phyloP scores from a whole-genome alignment of 176 grass and related monocot species.

The Avena sativa region DNA sequence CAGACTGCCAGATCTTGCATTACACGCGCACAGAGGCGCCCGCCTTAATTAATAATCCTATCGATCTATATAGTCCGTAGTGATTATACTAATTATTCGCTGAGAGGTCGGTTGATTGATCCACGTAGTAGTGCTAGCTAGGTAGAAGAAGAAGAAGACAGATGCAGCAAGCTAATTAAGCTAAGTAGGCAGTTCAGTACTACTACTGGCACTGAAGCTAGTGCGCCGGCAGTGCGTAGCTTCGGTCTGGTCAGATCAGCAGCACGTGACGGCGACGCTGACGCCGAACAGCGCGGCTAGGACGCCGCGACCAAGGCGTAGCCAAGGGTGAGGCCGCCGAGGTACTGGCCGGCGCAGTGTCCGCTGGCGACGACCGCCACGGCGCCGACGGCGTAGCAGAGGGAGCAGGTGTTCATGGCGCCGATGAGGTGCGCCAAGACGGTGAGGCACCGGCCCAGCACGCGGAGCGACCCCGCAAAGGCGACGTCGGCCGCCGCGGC shows the following conservation, averaged over 20 bases:
- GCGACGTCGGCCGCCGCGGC: not conserved
- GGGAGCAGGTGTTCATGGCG: not conserved
- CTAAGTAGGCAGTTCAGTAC: not conserved
- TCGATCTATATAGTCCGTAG: not conserved
- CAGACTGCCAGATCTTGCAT: not conserved
- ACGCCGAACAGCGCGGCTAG: not conserved
- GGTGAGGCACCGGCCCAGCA: not conserved
- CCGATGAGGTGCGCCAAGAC: not conserved
- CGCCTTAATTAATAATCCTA: too few relatives aligned
- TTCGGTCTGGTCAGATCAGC: not conserved
- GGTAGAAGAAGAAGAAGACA: not conserved
- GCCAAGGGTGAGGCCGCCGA: not conserved
- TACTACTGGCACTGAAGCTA: not conserved
- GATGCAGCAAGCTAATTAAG: not conserved
- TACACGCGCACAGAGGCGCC: too few relatives aligned
- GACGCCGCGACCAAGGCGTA: not conserved
- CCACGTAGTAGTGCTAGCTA: not conserved
- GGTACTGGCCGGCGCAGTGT: not conserved
- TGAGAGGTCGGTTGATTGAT: not conserved
- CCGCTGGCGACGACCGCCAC: not conserved
- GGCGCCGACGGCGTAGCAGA: not conserved
- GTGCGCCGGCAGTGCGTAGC: not conserved
- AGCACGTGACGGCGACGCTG: not conserved
- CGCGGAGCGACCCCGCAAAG: not conserved
- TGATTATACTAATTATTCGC: too few relatives aligned